These are phyloP conservation scores for Chlamydomonas schloesseri DNA, from an alignment of 139 green algal species.

Conservation along the genomic window DNA sequence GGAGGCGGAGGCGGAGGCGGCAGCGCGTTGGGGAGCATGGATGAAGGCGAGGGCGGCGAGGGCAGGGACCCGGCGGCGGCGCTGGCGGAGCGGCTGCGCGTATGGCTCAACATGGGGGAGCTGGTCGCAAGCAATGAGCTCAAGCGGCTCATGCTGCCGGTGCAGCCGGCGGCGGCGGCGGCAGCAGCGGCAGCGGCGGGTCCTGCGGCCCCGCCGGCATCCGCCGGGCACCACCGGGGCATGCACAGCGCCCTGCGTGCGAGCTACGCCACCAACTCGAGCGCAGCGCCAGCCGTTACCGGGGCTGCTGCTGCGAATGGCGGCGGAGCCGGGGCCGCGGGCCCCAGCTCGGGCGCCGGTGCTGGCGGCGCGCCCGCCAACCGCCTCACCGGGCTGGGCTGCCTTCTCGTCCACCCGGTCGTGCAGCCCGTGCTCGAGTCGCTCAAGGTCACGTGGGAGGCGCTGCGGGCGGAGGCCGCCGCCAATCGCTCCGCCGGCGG, in stretches of 20 bases:
- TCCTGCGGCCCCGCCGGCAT: no score
- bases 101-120: neutral
- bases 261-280: no score
- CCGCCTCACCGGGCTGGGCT: slow-evolving; percentile 4
- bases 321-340: no score
- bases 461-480: neutral
- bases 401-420: slow-evolving; percentile 30
- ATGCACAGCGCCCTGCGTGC: no score
- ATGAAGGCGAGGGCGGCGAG: neutral
- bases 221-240: no score
- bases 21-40: no score
- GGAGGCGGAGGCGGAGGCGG: no score
- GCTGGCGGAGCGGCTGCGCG: neutral
- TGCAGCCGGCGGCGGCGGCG: neutral
- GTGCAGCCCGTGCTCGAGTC: slow-evolving; percentile 27
- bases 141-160: neutral
- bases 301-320: no score
- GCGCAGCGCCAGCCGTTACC: no score
- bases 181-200: no score
- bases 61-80: neutral
- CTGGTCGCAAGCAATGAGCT: neutral
- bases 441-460: neutral
- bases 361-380: neutral
- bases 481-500: neutral
- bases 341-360: no score